These are phyloP conservation scores for Tetrapyrgos nigripes DNA, from an alignment of 1,284 basidiomycete species.

Conservation along the genomic window DNA sequence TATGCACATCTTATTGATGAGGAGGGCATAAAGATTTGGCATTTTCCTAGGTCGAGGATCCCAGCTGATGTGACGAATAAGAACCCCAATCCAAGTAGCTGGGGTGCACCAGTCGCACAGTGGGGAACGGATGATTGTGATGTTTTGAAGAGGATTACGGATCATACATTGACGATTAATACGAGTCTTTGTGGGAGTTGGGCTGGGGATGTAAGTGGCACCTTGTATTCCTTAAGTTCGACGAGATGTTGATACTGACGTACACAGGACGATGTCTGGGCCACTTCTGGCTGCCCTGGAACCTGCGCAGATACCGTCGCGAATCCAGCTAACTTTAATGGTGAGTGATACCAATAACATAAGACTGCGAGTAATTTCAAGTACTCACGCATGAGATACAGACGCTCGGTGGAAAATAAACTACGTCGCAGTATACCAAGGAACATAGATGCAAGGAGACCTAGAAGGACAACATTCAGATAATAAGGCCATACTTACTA, in stretches of 20 bases:
- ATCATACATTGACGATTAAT: slow-evolving; percentile 51
- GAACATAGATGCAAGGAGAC: too few relatives aligned
- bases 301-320: slow-evolving; percentile 72
- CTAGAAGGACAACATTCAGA: too few relatives aligned
- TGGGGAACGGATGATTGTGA: slow-evolving; percentile 55
- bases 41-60: slow-evolving; percentile 58
- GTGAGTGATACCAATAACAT: slow-evolving; percentile 42
- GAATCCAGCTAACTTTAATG: slow-evolving; percentile 65
- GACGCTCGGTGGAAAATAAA: slow-evolving; percentile 67
- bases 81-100: slow-evolving; percentile 53
- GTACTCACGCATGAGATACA: slow-evolving; percentile 27
- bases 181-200: slow-evolving; percentile 65
- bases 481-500: too few relatives aligned
- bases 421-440: slow-evolving; percentile 47
- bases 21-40: slow-evolving; percentile 61
- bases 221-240: too few relatives aligned
- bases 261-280: background rate
- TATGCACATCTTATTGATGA: slow-evolving; percentile 62
- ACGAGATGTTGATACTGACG: too few relatives aligned
- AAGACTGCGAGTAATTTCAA: slow-evolving; percentile 4
- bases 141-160: slow-evolving; percentile 66
- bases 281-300: slow-evolving; percentile 65
- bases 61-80: slow-evolving; percentile 61
- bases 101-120: slow-evolving; percentile 63
- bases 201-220: slow-evolving; percentile 43